Conservation (phyloP, 352 stramenopile species). For the Pythium pyrilobum region DNA sequence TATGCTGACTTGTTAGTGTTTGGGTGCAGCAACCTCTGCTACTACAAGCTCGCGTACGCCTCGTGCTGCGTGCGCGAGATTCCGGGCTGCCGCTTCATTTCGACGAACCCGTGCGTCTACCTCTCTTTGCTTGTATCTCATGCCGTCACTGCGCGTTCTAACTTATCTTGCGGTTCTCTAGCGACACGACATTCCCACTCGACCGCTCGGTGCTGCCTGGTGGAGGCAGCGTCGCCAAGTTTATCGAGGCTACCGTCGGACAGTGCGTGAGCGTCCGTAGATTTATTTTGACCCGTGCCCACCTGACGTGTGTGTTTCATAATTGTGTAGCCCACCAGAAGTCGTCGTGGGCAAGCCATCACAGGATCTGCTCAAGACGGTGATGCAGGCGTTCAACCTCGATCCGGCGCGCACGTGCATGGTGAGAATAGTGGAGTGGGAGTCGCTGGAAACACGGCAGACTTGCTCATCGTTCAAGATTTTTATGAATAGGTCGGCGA, state of each 20-base stretch:
- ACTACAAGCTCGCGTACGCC: slow-evolving; percentile 85
- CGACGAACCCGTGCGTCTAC: slow-evolving; percentile 65
- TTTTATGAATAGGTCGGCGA: slow-evolving; percentile 55
- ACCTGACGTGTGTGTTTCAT: not conserved
- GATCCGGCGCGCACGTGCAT: slow-evolving; percentile 75
- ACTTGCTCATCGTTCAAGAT: too few relatives aligned
- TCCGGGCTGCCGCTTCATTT: slow-evolving; percentile 73
- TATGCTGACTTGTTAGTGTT: not conserved
- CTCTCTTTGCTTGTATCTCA: not conserved
- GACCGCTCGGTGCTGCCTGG: slow-evolving; percentile 69
- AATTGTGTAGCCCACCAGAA: slow-evolving; percentile 41
- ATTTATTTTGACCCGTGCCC: slow-evolving; percentile 1
- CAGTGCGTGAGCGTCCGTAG: slow-evolving; percentile 28
- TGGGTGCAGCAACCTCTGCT: slow-evolving; percentile 53
- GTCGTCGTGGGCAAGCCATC: slow-evolving; percentile 79
- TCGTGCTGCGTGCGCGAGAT: slow-evolving; percentile 66
- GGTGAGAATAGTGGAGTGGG: slow-evolving; percentile 21
- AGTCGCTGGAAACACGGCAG: too few relatives aligned
- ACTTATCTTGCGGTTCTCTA: too few relatives aligned
- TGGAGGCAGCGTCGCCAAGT: slow-evolving; percentile 62
- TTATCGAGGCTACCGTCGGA: slow-evolving; percentile 59
- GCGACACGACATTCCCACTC: slow-evolving; percentile 70
- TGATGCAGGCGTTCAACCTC: slow-evolving; percentile 66
- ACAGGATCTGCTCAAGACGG: slow-evolving; percentile 76
- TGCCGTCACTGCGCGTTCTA: too few relatives aligned